phyloP scores from a whole-genome alignment of 768 basidiomycete species.

The Xerocomus potaroensis region DNA sequence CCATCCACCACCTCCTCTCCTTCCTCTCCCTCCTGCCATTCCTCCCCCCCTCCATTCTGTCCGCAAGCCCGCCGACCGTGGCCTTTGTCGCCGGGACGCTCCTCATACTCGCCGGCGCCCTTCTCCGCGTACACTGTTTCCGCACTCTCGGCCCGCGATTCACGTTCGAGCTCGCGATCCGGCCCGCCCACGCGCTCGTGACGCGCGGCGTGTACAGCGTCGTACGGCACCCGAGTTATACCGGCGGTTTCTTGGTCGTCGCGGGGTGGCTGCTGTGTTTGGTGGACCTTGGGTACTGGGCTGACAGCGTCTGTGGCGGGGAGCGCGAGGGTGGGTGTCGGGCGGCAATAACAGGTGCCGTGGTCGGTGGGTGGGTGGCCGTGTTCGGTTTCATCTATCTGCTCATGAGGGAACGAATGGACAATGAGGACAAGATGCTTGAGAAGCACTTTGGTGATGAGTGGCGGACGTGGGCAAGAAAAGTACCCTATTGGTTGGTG shows the following conservation, averaged over 20 bases:
- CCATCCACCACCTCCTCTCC: too few species aligned
- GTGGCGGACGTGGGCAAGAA: slow-evolving; percentile 23
- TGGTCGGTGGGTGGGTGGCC: slow-evolving; percentile 1
- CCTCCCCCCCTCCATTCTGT: neutral
- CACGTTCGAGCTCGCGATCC: slow-evolving; percentile 26
- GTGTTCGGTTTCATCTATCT: rapidly evolving
- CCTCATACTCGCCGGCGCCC: slow-evolving; percentile 4
- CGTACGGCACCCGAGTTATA: slow-evolving; percentile 32
- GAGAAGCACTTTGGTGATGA: slow-evolving; percentile 23
- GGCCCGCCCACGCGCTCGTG: slow-evolving; percentile 20
- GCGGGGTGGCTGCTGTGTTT: slow-evolving; percentile 4
- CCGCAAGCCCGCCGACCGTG: slow-evolving; percentile 8
- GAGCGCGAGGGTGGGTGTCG: neutral
- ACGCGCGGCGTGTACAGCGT: slow-evolving; percentile 23
- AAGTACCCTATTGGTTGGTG: slow-evolving; percentile 22
- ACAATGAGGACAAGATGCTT: slow-evolving; percentile 28
- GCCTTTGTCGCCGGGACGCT: slow-evolving; percentile 9
- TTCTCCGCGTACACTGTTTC: slow-evolving; percentile 18
- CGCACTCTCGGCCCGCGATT: slow-evolving; percentile 21
- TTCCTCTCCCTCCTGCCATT: too few species aligned
- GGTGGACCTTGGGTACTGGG: slow-evolving; percentile 2
- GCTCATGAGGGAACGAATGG: slow-evolving; percentile 12
- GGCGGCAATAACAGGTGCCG: neutral
- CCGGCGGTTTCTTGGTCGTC: neutral
- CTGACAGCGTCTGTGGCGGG: neutral